These are phyloP conservation scores for Leccinum pellstonianum DNA, from an alignment of 768 basidiomycete species.

Conservation along the genomic window DNA sequence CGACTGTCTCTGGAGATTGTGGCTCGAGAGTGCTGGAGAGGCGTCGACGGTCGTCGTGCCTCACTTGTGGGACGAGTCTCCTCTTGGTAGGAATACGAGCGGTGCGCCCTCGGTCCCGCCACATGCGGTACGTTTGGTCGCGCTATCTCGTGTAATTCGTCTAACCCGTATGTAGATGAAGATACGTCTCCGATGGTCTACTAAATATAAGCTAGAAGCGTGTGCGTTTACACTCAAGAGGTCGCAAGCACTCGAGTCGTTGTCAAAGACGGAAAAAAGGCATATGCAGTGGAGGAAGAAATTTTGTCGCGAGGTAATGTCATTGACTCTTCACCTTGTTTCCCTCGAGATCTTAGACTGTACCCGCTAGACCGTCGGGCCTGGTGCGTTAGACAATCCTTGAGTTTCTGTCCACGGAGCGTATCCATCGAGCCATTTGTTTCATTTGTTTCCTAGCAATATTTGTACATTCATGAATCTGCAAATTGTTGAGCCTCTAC, in stretches of 20 bases:
- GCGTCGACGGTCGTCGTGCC: slow-evolving; percentile 23
- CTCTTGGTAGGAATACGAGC: slow-evolving; percentile 10
- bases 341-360: neutral
- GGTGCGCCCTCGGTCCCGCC: slow-evolving; percentile 14
- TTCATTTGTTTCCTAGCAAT: neutral
- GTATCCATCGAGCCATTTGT: neutral
- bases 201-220: slow-evolving; percentile 50
- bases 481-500: slow-evolving; percentile 34
- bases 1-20: slow-evolving; percentile 66
- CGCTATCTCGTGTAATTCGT: neutral
- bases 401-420: slow-evolving; percentile 1
- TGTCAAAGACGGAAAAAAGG: slow-evolving; percentile 38
- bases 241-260: slow-evolving; percentile 31
- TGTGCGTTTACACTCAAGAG: slow-evolving; percentile 51
- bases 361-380: slow-evolving; percentile 20
- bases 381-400: slow-evolving; percentile 14
- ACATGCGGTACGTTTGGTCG: slow-evolving; percentile 16
- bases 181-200: slow-evolving; percentile 43
- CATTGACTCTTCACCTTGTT: neutral
- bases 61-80: slow-evolving; percentile 7
- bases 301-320: slow-evolving; percentile 51
- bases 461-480: slow-evolving; percentile 6
- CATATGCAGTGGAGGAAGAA: slow-evolving; percentile 54
- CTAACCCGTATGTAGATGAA: slow-evolving; percentile 32
- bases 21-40: slow-evolving; percentile 52